These are phyloP conservation scores for Prunus mira DNA, from an alignment of 306 rosid genomes.

Conservation along the genomic window DNA sequence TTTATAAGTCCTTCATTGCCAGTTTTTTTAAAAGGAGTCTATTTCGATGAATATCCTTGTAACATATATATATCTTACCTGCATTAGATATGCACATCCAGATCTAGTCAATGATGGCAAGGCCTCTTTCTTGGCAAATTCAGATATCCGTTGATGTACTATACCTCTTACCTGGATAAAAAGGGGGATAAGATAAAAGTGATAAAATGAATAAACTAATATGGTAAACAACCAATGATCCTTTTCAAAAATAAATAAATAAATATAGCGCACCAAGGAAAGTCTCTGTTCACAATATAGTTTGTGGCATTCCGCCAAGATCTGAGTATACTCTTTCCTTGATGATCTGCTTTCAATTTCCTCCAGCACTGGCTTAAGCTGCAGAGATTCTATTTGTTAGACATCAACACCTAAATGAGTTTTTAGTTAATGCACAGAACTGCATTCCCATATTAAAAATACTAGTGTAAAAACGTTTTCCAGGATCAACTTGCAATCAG, in stretches of 20 bases:
- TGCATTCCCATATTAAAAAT: neutral
- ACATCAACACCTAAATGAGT: conserved; percentile 1
- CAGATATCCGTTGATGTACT: conserved; percentile 88
- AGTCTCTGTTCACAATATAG: conserved; percentile 93
- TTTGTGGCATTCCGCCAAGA: conserved; percentile 92
- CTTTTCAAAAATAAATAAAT: neutral
- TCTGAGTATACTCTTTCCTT: conserved; percentile 87
- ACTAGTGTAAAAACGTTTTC: conserved; percentile 18
- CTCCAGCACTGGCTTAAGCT: conserved; percentile 88
- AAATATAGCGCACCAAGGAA: conserved; percentile 70
- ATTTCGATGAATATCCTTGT: neutral
- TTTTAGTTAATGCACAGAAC: conserved; percentile 1
- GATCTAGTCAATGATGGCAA: conserved; percentile 96
- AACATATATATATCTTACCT: conserved; percentile 41
- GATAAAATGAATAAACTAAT: conserved; percentile 10
- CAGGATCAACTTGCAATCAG: conserved; percentile 7
- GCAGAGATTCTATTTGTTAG: conserved; percentile 40
- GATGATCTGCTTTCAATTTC: conserved; percentile 95
- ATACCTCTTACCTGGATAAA: conserved; percentile 69
- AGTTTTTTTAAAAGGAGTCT: neutral
- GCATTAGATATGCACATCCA: conserved; percentile 95
- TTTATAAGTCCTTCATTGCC: neutral
- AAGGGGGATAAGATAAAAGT: conserved; percentile 13
- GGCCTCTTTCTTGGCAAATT: conserved; percentile 90
- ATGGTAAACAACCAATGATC: conserved; percentile 29